Evolutionary conservation across 345 rosid genomes (phyloP).

Genomic region (Anastatica hierochuntica): DNA sequence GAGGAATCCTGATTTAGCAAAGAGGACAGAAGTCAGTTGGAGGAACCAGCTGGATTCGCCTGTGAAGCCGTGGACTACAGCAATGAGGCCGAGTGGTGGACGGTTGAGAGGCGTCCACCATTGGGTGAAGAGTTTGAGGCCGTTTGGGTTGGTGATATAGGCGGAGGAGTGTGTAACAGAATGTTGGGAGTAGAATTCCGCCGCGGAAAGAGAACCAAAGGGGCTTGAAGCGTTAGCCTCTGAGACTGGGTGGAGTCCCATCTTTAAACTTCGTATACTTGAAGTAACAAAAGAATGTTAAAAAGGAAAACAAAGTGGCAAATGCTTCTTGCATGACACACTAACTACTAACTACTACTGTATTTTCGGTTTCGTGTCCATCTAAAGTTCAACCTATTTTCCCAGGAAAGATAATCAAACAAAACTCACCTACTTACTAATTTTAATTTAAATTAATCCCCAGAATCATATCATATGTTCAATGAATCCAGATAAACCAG

Average conservation of each 20-base stretch:
- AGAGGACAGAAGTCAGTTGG: slow-evolving; percentile 62
- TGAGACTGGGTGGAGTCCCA: slow-evolving; percentile 59
- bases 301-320: background rate
- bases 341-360: slow-evolving; percentile 1
- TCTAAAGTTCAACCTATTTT: background rate
- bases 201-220: slow-evolving; percentile 50
- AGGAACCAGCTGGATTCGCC: slow-evolving; percentile 81
- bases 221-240: slow-evolving; percentile 59
- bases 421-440: background rate
- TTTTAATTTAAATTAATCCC: background rate
- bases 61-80: slow-evolving; percentile 90
- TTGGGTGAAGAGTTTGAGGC: slow-evolving; percentile 72
- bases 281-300: background rate
- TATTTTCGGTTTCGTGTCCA: slow-evolving; percentile 11
- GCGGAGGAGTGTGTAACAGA: slow-evolving; percentile 60
- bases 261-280: slow-evolving; percentile 18
- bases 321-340: slow-evolving; percentile 23
- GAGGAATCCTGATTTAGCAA: slow-evolving; percentile 68
- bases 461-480: too few relatives aligned
- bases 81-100: slow-evolving; percentile 41
- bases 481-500: too few relatives aligned
- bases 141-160: slow-evolving; percentile 61
- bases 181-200: slow-evolving; percentile 75
- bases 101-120: slow-evolving; percentile 69
- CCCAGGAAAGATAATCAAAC: background rate